Conservation (phyloP, 441 rosid genomes). For the Gossypium gossypioides region DNA sequence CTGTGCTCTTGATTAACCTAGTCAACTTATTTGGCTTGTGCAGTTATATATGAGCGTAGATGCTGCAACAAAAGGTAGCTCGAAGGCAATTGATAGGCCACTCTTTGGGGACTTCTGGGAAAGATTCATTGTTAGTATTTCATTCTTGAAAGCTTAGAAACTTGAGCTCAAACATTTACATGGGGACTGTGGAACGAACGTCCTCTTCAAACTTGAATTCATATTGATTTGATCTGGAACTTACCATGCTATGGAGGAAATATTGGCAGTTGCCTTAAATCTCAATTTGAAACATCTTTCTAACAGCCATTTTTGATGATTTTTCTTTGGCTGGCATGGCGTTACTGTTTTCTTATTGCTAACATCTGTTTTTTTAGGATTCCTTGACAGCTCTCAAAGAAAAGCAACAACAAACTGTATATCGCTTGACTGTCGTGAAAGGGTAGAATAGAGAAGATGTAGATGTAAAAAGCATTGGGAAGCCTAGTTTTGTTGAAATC, state of each 20-base stretch:
- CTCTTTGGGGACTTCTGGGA: conserved; percentile 95
- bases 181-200: not conserved
- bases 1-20: conserved; percentile 8
- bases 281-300: not conserved
- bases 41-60: conserved; percentile 95
- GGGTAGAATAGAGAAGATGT: conserved; percentile 89
- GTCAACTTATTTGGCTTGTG: conserved; percentile 21
- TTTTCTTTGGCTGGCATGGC: not conserved
- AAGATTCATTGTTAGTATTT: conserved; percentile 63
- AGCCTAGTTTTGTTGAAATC: conserved; percentile 88
- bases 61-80: conserved; percentile 87
- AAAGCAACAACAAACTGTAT: conserved; percentile 80
- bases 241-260: not conserved
- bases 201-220: not conserved
- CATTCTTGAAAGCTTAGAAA: not conserved
- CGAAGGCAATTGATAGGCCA: conserved; percentile 90
- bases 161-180: not conserved
- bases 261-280: not conserved
- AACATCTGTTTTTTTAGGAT: conserved; percentile 37
- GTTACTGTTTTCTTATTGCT: not conserved
- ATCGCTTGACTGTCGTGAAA: conserved; percentile 82
- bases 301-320: not conserved
- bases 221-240: not conserved
- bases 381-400: conserved; percentile 70
- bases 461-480: conserved; percentile 56